phyloP scores from a whole-genome alignment of 768 basidiomycete genomes.

The Lepiota subincarnata region DNA sequence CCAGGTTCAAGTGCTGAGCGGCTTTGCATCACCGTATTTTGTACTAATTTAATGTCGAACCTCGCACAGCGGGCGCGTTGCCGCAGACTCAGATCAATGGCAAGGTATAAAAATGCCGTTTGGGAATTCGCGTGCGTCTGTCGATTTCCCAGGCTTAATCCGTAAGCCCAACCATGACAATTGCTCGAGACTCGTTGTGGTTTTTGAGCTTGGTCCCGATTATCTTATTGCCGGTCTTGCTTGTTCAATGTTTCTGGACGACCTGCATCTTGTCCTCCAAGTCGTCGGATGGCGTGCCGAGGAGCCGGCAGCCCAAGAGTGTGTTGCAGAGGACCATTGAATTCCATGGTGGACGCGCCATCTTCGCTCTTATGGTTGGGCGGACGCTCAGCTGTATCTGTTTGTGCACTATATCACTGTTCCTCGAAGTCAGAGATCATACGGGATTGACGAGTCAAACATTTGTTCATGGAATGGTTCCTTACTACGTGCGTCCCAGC shows the following conservation, averaged over 20 bases:
- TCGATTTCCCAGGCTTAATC: neutral
- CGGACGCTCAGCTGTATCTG: constrained; percentile 43
- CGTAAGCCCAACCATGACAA: neutral
- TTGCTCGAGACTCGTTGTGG: neutral
- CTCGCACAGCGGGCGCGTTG: no score
- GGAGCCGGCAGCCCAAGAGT: neutral
- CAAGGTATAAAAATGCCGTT: neutral
- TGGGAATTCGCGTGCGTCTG: neutral
- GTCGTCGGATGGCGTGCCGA: no score
- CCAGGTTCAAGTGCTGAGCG: no score
- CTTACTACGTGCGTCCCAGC: constrained; percentile 3
- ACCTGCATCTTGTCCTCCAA: neutral
- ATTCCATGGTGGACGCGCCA: constrained; percentile 41
- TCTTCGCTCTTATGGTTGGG: constrained; percentile 43
- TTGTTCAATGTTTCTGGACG: neutral
- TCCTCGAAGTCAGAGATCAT: neutral
- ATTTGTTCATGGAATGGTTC: neutral
- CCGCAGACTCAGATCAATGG: no score
- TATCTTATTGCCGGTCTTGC: neutral
- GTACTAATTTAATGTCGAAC: no score
- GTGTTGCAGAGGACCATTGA: constrained; percentile 27
- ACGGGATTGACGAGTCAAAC: neutral
- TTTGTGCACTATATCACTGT: constrained; percentile 28
- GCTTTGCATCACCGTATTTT: no score
- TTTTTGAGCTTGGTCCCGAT: neutral